Percentiles rank a stretch among this genome's conserved stretches.
Conservation (phyloP, 2,329 filamentous ascomycete genomes). For the Rutstroemia sp. region DNA sequence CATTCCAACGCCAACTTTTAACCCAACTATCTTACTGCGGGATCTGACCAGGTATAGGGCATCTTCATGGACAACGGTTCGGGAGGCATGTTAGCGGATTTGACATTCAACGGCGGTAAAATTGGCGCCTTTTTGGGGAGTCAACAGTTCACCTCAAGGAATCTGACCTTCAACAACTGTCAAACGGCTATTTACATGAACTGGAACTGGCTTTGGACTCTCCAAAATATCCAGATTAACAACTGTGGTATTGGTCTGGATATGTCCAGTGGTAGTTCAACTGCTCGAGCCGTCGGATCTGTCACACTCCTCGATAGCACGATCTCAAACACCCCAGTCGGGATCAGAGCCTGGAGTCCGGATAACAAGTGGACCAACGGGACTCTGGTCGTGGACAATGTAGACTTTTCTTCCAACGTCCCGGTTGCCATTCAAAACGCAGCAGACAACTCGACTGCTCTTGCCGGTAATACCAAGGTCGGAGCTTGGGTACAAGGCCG, state of each 20-base stretch:
- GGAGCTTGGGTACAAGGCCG: constrained; percentile 74
- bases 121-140: constrained; percentile 74
- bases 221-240: constrained; percentile 70
- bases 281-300: constrained; percentile 74
- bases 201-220: constrained; percentile 85
- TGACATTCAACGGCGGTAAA: constrained; percentile 75
- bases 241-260: constrained; percentile 70
- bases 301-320: constrained; percentile 75
- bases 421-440: constrained; percentile 56
- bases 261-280: constrained; percentile 58
- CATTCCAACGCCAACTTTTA: too few species aligned
- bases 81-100: constrained; percentile 75
- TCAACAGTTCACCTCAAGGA: constrained; percentile 82
- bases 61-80: constrained; percentile 83
- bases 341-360: constrained; percentile 69
- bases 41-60: constrained; percentile 34
- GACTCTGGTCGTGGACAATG: constrained; percentile 80
- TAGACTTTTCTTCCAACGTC: constrained; percentile 66
- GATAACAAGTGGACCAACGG: constrained; percentile 61
- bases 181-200: constrained; percentile 81
- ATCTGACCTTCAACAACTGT: constrained; percentile 74
- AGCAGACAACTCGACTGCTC: constrained; percentile 49
- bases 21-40: neutral
- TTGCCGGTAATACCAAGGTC: constrained; percentile 63
- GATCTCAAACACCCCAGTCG: constrained; percentile 67